Evolutionary conservation across 768 basidiomycete genomes (phyloP), one percentile per base, ranked within the genome.

Genomic region (Suillus placidus): DNA sequence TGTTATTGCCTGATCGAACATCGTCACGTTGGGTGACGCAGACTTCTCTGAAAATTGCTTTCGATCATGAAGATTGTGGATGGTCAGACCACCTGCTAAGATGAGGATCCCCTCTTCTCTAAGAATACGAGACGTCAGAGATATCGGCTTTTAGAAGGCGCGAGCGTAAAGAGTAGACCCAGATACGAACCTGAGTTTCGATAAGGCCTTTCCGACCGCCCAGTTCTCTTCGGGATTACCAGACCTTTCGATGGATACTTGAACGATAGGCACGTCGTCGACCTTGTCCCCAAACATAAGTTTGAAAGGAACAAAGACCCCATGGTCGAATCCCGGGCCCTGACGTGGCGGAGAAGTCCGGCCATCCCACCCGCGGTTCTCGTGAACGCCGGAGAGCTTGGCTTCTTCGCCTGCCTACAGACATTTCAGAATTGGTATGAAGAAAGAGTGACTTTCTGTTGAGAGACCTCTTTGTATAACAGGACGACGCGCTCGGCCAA

Each of bases 241-340:
- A 64, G 80, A 85, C 12, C 81, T 78, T 67, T 91, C 87, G 61
- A 93, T 88, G 42, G 87, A 88, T 2, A 85, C 88, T 77, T 93
- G 83, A 23, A 93, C 84, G 70, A 93, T 83, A 3, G 92, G 92
- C 20, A 93, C 77, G 6, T 83, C 81, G 32, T 72, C 81, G 64
- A 88, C 84, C 56, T 83, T 82, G 56, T 88, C 84, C 8, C 89
- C 89, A 70, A 93, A 93, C 92, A 93, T 93, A 66, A 89, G 73
- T 54, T 82, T 80, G 81, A 93, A 92, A 2, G 92, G 92, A 14
- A 94, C 80, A 73, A 93, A 93, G 54, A 93, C 90, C 30, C 92
- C 92, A 70, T 92, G 91, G 71, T 92, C 91, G 0, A 92, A 76
- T 7, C 91, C 91, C 0, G 89, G 84, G 0, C 88, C 89, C 42